Conservation (phyloP, 192 early-diverging fungal species). For the Lunasporangiospora selenospora region DNA sequence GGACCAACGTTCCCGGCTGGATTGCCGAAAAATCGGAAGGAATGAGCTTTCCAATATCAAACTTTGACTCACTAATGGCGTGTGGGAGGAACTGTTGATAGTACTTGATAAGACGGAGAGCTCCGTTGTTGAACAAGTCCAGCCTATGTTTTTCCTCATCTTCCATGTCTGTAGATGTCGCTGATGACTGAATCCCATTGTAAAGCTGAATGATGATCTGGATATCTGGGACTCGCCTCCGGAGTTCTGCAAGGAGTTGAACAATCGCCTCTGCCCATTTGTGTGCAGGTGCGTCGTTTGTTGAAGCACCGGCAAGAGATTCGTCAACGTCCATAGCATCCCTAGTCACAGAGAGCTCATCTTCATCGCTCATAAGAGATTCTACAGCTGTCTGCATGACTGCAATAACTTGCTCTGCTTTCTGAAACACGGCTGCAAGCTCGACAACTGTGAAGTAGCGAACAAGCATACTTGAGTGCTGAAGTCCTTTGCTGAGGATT, state of each 20-base stretch:
- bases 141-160: conserved; percentile 49
- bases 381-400: conserved; percentile 39
- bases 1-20: conserved; percentile 58
- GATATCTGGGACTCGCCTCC: conserved; percentile 73
- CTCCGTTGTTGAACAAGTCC: conserved; percentile 57
- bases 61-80: conserved; percentile 68
- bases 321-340: conserved; percentile 6
- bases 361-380: conserved; percentile 16
- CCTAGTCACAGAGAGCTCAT: neutral
- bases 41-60: conserved; percentile 78
- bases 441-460: conserved; percentile 67
- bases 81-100: conserved; percentile 74
- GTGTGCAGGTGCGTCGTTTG: conserved; percentile 18
- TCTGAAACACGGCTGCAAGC: conserved; percentile 65
- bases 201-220: conserved; percentile 66
- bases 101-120: conserved; percentile 65
- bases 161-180: conserved; percentile 30
- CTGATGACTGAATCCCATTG: conserved; percentile 27
- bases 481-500: conserved; percentile 63
- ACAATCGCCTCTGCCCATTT: conserved; percentile 30
- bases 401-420: conserved; percentile 55
- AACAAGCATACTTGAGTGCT: conserved; percentile 68
- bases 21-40: conserved; percentile 64
- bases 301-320: neutral
- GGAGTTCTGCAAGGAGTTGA: conserved; percentile 62